phyloP scores from a whole-genome alignment of 2,329 filamentous ascomycete genomes.

The Neurospora sp. region DNA sequence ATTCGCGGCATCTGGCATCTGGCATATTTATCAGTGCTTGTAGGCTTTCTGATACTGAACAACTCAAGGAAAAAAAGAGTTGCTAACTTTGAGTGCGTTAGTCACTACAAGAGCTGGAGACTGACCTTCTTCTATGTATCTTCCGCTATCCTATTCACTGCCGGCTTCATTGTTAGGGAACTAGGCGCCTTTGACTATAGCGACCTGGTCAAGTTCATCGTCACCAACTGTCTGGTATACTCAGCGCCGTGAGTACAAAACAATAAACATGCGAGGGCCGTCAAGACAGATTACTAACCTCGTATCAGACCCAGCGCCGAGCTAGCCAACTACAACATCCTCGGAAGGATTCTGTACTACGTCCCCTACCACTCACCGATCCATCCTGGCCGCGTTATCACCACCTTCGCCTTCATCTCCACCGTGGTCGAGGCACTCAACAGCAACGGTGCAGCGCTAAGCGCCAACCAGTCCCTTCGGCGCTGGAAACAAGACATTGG shows the following conservation, averaged over 20 bases:
- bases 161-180: constrained; percentile 38
- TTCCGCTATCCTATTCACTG: constrained; percentile 35
- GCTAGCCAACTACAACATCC: constrained; percentile 46
- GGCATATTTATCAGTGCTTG: constrained; percentile 35
- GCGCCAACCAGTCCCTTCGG: constrained; percentile 34
- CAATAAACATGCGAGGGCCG: background rate
- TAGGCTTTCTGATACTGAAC: constrained; percentile 25
- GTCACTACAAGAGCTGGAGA: constrained; percentile 40
- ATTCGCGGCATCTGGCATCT: constrained; percentile 27
- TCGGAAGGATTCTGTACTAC: constrained; percentile 48
- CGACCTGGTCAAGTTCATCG: constrained; percentile 31
- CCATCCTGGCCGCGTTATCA: constrained; percentile 28
- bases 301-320: constrained; percentile 31
- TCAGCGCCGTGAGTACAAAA: constrained; percentile 21
- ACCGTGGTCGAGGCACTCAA: constrained; percentile 8
- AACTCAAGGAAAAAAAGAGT: background rate
- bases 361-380: constrained; percentile 43
- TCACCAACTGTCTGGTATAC: constrained; percentile 28
- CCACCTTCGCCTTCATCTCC: constrained; percentile 28
- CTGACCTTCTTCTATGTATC: constrained; percentile 39
- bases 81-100: background rate
- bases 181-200: constrained; percentile 38
- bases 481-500: constrained; percentile 30
- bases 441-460: constrained; percentile 35
- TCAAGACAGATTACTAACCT: background rate